A percentile compares a stretch with the other conserved stretches of the same genome.
Conservation (phyloP, 140 eudicot genomes). For the Anethum foeniculum region DNA sequence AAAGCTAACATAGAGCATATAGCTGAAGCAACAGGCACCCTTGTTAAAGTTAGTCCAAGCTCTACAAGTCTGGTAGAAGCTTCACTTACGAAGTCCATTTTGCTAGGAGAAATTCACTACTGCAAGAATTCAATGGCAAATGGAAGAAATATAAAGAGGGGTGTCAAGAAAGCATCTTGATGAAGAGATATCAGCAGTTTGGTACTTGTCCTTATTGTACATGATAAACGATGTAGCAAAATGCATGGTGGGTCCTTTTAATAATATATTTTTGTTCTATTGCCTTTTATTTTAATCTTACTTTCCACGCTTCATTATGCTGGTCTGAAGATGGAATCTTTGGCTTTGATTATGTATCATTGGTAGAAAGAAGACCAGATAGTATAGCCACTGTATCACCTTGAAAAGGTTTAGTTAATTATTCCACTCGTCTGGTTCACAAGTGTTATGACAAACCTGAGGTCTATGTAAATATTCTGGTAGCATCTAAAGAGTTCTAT, state of each 20-base stretch:
- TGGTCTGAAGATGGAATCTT: neutral
- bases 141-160: neutral
- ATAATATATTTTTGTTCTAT: neutral
- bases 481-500: neutral
- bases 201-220: conserved; percentile 5
- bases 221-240: conserved; percentile 1
- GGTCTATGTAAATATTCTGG: neutral
- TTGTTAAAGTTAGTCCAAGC: neutral
- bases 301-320: conserved; percentile 2
- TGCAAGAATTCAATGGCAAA: neutral
- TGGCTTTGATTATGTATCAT: neutral
- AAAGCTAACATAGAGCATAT: conserved; percentile 33
- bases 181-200: neutral
- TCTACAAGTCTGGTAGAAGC: neutral
- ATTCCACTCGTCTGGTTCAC: neutral
- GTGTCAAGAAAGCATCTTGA: conserved; percentile 7
- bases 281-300: neutral
- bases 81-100: conserved; percentile 16
- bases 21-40: conserved; percentile 13
- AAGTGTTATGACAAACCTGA: neutral
- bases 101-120: neutral
- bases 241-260: conserved; percentile 9
- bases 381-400: neutral
- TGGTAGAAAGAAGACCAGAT: neutral
- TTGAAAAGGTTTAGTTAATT: neutral